Evolutionary conservation across 2,329 filamentous ascomycete genomes (phyloP).

Genomic region (Colletotrichum liaoningense): DNA sequence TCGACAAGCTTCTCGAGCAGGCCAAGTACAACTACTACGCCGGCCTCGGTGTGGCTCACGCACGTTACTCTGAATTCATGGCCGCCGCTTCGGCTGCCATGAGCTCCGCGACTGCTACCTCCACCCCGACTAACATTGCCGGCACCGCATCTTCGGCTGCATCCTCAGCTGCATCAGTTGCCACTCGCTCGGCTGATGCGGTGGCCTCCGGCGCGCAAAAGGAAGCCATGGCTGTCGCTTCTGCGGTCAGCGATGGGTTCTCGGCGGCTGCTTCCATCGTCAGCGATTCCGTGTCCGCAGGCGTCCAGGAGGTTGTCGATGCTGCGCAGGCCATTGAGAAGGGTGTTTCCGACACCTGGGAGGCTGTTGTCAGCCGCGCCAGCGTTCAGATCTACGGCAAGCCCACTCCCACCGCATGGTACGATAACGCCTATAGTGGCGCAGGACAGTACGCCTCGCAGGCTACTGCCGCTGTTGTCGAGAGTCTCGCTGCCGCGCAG

Average conservation of each 20-base stretch:
- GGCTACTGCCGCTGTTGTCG: constrained; percentile 60
- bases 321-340: constrained; percentile 53
- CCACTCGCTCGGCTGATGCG: constrained; percentile 57
- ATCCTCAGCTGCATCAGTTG: constrained; percentile 58
- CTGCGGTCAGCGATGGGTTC: constrained; percentile 55
- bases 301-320: constrained; percentile 51
- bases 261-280: constrained; percentile 49
- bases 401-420: constrained; percentile 69
- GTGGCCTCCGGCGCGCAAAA: constrained; percentile 60
- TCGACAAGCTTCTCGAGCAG: constrained; percentile 70
- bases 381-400: constrained; percentile 78
- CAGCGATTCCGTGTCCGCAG: constrained; percentile 47
- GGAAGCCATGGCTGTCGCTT: constrained; percentile 63
- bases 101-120: constrained; percentile 68
- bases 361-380: constrained; percentile 66
- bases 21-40: constrained; percentile 79
- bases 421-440: constrained; percentile 56
- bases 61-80: constrained; percentile 81
- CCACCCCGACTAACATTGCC: constrained; percentile 67
- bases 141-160: constrained; percentile 58
- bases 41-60: constrained; percentile 81
- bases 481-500: constrained; percentile 66
- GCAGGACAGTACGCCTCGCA: constrained; percentile 70
- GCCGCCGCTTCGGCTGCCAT: constrained; percentile 77
- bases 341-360: constrained; percentile 53